Evolutionary conservation across 148 eudicot species (phyloP), one percentile per base, ranked within the genome.

Genomic region (Vaccinium myrtillus): DNA sequence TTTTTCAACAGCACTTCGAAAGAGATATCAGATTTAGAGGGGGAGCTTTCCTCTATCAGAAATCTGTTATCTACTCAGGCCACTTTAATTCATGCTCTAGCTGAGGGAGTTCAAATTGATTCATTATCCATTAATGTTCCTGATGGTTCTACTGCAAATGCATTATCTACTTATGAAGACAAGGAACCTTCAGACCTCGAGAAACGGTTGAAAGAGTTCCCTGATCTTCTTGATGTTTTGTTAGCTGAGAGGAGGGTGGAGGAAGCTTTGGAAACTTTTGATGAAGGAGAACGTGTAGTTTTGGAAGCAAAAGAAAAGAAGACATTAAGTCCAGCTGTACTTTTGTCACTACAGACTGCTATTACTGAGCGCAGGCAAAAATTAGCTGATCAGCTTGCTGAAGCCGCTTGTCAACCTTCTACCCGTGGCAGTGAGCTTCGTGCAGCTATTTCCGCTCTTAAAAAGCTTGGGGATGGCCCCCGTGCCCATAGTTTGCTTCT

Each of bases 1-100:
- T 39, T 59, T 32, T 58, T 78, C n/a, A 86, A 89, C 93, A 97
- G 98, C 69, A 97, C 98, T 77, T 92, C 99, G 36, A 97, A 95
- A 90, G 99, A 97, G 91, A 95, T 96, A 85, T 97, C 99, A 79
- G 99, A 97, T 90, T 86, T 97, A 85, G 98, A 97, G 86, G 99
- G 99, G 86, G 99, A 97, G 90, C 99, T 97, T 84, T 91, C 91
- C 51, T 97, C 99, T 16, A 97, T 97, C 80, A 93, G 96, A 93
- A 97, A 94, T 87, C 92, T 97, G 86, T 88, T 97, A 79, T 92
- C 99, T 85, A 95, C 99, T 86, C 99, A 97, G 90, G 96, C 97
- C 71, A 87, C 98, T 86, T 87, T 95, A 86, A 93, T 97, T 85
- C 99, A 97, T 87, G 93, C 92, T 86, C 87, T 97, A 90, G 96